Evolutionary conservation across 441 rosid species (phyloP), one percentile per base, ranked within the genome.

Genomic region (Euphorbia corollata): DNA sequence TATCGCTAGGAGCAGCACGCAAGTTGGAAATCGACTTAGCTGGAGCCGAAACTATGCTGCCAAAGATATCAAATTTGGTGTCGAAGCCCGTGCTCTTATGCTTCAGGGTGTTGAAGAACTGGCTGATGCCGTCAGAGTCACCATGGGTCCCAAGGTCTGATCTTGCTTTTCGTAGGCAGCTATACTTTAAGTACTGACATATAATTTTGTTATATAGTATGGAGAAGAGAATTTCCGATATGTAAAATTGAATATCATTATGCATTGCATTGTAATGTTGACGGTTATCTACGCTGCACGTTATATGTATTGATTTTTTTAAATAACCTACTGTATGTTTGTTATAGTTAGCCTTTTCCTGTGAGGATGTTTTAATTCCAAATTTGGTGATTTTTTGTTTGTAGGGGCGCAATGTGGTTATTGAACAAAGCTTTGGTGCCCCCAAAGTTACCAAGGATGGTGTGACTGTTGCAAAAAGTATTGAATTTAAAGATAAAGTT

Each of bases 391-490:
- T 30, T 19, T 73, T 51, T 27, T 27, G 22, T 39, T 48, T 57
- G 22, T 58, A 91, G 96, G 97, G 97, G 6, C 90, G 96, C 22
- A 91, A 76, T 73, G 96, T 91, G 71, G 88, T 91, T 51, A 70
- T 89, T 65, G 97, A 91, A 61, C 97, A 91, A 86, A 91, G 96
- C 62, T 91, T 68, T 77, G 97, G 92, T 66, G 89, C 92, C 64
- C 96, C 97, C 3, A 91, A 91, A 74, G 97, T 91, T 59, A 91
- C 97, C 10, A 91, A 91, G 76, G 97, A 91, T 71, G 97, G 97
- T 64, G 96, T 89, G 8, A 91, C 96, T 8, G 97, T 91, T 58
- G 94, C 97, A 13, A 91, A 91, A 73, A 89, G 97, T 75, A 83
- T 91, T 67, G 97, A 89, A 63, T 91, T 91, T 73, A 85, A 86